A percentile compares a stretch with the other conserved stretches of the same genome.
phyloP scores from a whole-genome alignment of 768 basidiomycete genomes.

The Termitomyces sp. region DNA sequence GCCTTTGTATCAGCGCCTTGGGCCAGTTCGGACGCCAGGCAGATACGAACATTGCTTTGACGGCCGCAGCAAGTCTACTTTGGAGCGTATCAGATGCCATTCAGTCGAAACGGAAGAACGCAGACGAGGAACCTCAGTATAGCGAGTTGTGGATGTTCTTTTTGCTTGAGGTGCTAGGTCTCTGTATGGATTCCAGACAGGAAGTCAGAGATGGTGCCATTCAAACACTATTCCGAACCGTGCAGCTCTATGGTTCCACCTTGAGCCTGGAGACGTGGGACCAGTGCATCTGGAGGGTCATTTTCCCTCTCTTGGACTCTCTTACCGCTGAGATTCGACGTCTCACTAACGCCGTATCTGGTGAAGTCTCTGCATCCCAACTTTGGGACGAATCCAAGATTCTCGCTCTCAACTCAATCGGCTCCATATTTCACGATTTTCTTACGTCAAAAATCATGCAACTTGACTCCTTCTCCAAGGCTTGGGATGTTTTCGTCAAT shows the following conservation, averaged over 20 bases:
- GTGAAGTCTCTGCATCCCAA: constrained; percentile 23
- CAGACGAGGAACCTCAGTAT: constrained; percentile 65
- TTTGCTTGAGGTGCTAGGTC: constrained; percentile 73
- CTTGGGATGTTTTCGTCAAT: constrained; percentile 72
- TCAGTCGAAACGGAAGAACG: constrained; percentile 72
- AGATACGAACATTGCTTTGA: constrained; percentile 95
- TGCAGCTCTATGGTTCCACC: constrained; percentile 90
- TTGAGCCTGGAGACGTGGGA: constrained; percentile 84
- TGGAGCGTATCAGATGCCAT: constrained; percentile 98
- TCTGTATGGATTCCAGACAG: constrained; percentile 77
- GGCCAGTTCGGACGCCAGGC: constrained; percentile 89
- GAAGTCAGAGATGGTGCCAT: constrained; percentile 94
- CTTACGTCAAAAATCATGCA: constrained; percentile 67
- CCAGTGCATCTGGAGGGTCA: constrained; percentile 86
- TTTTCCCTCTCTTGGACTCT: constrained; percentile 81
- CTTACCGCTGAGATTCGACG: constrained; percentile 55
- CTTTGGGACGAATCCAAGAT: constrained; percentile 89
- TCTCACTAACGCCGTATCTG: constrained; percentile 19
- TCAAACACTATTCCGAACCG: constrained; percentile 89
- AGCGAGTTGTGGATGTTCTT: constrained; percentile 94
- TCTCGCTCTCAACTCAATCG: constrained; percentile 79
- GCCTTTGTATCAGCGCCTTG: constrained; percentile 85
- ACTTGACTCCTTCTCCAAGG: constrained; percentile 63
- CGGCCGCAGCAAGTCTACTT: constrained; percentile 86
- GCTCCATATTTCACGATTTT: constrained; percentile 82